Base-by-base conservation (phyloP, 164 flowering plant species). In the Platanus orientalis region DNA sequence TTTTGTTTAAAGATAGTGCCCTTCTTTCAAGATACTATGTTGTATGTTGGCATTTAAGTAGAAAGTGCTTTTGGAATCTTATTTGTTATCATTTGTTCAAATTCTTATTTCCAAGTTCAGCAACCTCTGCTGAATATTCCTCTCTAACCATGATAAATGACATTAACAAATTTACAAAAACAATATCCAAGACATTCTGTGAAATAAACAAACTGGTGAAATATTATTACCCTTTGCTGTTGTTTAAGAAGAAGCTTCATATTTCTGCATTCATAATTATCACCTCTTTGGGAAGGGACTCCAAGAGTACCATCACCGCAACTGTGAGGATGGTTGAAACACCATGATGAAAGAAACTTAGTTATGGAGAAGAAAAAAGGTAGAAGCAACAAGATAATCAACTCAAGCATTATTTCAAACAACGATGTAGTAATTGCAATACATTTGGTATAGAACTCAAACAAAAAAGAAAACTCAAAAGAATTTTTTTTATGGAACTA, bases 241-340 rank as follows among this genome's bases (percentile, higher is more conserved):
- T 95, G 99, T 69, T 90, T 95, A 63, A 92, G 96, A 64, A 95
- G 92, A 63, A 95, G 97, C 86, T 92, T 95, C 99, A 95, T 92
- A 68, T 95, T 95, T 72, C 94, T 82, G 73, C 99, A 95, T 65
- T 88, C 97, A 79, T 88, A 88, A 72, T 88, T 95, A 75, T 95
- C 97, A 61, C 96, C 98, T 79, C 87, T 74, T 78, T 90, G 94
- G 63, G 69, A 59, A 60, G 99, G 99, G 63, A 80, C 80, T 55
- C 98, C 99, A 69, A 90, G 86, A 69, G 83, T 79, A 65, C 96
- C 99, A 83, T 95, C 99, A 29, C 99, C 98, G 76, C 99, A 92
- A 73, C 99, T 95, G 83, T 66, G 70, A 71, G 42, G 53, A 52
- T 62, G 69, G 61, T 29, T 55, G 13, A 54, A 67, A 53, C 21